Percentiles rank a stretch among this genome's conserved stretches.
Conservation (phyloP, 116 monocot species). For the Papilionanthe hybrid region DNA sequence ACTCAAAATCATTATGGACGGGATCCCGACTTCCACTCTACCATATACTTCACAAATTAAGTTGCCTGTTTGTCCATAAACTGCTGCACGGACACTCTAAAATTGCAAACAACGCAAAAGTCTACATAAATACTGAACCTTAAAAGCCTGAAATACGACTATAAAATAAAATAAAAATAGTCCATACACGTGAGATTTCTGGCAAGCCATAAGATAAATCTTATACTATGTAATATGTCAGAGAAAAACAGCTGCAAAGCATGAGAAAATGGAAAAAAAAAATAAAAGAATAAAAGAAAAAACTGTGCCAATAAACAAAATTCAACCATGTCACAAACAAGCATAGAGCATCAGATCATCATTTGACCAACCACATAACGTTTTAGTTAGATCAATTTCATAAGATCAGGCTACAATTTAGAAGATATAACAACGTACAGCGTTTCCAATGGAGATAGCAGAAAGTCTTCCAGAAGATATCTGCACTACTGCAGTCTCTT, state of each 20-base stretch:
- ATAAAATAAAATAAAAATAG: background rate
- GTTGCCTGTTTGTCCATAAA: conserved; percentile 49
- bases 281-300: background rate
- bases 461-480: conserved; percentile 53
- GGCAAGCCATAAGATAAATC: background rate
- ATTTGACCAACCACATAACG: background rate
- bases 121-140: background rate
- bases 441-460: conserved; percentile 67
- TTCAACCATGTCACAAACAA: background rate
- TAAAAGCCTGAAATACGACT: background rate
- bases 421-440: conserved; percentile 41
- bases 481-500: conserved; percentile 40
- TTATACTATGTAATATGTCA: background rate
- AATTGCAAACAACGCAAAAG: conserved; percentile 8
- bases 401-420: background rate
- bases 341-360: background rate
- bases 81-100: conserved; percentile 56
- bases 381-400: background rate
- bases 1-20: conserved; percentile 48
- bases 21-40: conserved; percentile 70
- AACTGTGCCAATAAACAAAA: background rate
- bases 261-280: background rate
- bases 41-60: conserved; percentile 78
- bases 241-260: background rate
- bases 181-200: background rate